Evolutionary conservation across 345 rosid genomes (phyloP), one percentile per base, ranked within the genome.

Genomic region (Kandelia obovata): DNA sequence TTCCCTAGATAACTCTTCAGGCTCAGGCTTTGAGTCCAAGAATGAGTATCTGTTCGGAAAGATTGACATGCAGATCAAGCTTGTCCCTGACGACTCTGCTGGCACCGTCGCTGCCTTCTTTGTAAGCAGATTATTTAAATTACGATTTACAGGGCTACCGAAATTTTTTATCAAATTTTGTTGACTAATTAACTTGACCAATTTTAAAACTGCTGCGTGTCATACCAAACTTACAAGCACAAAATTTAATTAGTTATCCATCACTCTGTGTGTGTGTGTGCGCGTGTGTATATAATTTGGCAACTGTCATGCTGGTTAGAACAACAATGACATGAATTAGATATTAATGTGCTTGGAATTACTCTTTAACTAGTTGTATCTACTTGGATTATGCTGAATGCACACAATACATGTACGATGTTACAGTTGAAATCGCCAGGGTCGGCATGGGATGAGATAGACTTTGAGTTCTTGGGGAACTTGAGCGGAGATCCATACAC

Each of bases 381-480:
- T 19, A 20, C 25, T 53, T 53, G 25, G 23, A 23, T 57, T 25
- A 7, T 55, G 58, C 9, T 53, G 11, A 53, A 21, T 21, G 23
- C 21, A 21, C 13, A 55, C 25, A 55, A 55, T 23, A 55, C 5
- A 7, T 55, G 27, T 13, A 23, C 25, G 23, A 23, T 13, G 58
- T 25, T 21, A n/a, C 64, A 61, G 64, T 19, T 61, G n/a, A 31
- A 61, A 17, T 61, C 64, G 32, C 47, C 19, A 34, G 64, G 64
- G 15, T 17, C 39, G 2, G 20, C 35, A 61, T 61, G 47, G 64
- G 64, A 61, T 61, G 64, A 34, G 25, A 61, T 61, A 30, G 64
- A 55, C 58, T 23, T 55, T 13, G 58, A 55, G 9, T 55, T 55
- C 58, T 23, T 55, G 15, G 58, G 58, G 27, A 55, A 55, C 15